Percentiles rank a stretch among this genome's conserved stretches.
Evolutionary conservation across 495 filamentous ascomycete species (phyloP).

Genomic region (Penicillium roqueforti): DNA sequence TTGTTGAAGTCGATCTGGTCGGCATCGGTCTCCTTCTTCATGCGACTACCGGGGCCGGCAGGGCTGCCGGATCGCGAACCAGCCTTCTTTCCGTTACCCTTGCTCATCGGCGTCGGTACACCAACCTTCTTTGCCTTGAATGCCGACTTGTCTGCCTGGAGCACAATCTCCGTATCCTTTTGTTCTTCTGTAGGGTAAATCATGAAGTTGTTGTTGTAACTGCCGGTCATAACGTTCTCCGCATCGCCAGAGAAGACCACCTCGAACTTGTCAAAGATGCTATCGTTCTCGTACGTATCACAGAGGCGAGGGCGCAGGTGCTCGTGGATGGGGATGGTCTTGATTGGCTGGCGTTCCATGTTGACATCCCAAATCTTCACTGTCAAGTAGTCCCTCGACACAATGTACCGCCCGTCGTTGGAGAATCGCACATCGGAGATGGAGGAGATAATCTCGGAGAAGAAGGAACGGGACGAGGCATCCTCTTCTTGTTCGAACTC

Average conservation of each 20-base stretch:
- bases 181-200: slow-evolving; percentile 96
- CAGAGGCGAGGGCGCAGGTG: slow-evolving; percentile 91
- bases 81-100: slow-evolving; percentile 73
- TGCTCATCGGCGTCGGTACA: slow-evolving; percentile 95
- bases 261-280: slow-evolving; percentile 99
- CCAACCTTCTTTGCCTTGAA: slow-evolving; percentile 99
- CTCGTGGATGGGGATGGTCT: slow-evolving; percentile 98
- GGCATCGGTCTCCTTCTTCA: slow-evolving; percentile 98
- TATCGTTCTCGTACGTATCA: slow-evolving; percentile 98
- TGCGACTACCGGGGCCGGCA: slow-evolving; percentile 83
- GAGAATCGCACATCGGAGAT: slow-evolving; percentile 99
- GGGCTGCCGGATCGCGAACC: slow-evolving; percentile 86
- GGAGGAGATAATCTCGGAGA: slow-evolving; percentile 98
- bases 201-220: slow-evolving; percentile 99
- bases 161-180: slow-evolving; percentile 93
- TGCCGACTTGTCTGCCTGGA: slow-evolving; percentile 97
- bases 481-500: slow-evolving; percentile 99
- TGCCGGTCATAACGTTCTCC: slow-evolving; percentile 98
- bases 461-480: slow-evolving; percentile 97
- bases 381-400: slow-evolving; percentile 95
- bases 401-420: slow-evolving; percentile 90
- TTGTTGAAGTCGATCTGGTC: slow-evolving; percentile 99
- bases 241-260: slow-evolving; percentile 98
- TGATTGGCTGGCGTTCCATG: slow-evolving; percentile 94
- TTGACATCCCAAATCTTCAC: slow-evolving; percentile 99